A percentile compares a stretch with the other conserved stretches of the same genome.
Evolutionary conservation across 495 filamentous ascomycete species (phyloP).

Genomic region (Xylaria venustula): DNA sequence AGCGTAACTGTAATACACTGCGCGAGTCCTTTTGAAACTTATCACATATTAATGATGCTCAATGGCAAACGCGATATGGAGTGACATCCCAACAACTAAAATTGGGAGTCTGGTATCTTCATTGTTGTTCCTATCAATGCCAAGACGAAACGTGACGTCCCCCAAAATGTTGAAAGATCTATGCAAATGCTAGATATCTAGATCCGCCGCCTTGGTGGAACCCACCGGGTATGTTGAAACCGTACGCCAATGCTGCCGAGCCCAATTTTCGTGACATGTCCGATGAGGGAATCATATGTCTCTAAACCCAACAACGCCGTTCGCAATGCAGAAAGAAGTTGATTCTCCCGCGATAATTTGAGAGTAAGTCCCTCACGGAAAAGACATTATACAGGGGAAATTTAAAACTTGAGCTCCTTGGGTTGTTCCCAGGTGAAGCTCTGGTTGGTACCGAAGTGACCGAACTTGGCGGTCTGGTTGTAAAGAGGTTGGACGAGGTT

Average conservation of each 20-base stretch:
- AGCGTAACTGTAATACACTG: too few relatives aligned
- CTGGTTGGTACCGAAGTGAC: conserved; percentile 97
- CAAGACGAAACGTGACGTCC: background rate
- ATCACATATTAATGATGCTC: too few relatives aligned
- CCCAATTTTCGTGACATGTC: conserved; percentile 36
- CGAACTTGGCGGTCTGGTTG: conserved; percentile 97
- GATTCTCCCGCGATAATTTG: conserved; percentile 38
- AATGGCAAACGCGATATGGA: too few relatives aligned
- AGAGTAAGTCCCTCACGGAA: conserved; percentile 30
- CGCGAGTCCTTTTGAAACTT: too few relatives aligned
- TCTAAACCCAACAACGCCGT: conserved; percentile 37
- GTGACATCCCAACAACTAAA: conserved; percentile 5
- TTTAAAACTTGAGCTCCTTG: conserved; percentile 85
- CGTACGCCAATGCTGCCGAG: conserved; percentile 38
- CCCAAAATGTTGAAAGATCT: conserved; percentile 14
- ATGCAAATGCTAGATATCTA: conserved; percentile 13
- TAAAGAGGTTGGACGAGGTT: conserved; percentile 96
- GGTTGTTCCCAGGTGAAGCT: conserved; percentile 97
- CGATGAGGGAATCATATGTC: conserved; percentile 39
- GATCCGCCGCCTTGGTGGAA: conserved; percentile 13
- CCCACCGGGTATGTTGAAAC: conserved; percentile 37
- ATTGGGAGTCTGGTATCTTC: conserved; percentile 12
- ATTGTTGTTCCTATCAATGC: background rate
- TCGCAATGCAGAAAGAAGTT: conserved; percentile 46
- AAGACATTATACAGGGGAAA: conserved; percentile 19